Evolutionary conservation across 2,329 filamentous ascomycete genomes (phyloP), one percentile per base, ranked within the genome.

Genomic region (Fusarium agapanthi): DNA sequence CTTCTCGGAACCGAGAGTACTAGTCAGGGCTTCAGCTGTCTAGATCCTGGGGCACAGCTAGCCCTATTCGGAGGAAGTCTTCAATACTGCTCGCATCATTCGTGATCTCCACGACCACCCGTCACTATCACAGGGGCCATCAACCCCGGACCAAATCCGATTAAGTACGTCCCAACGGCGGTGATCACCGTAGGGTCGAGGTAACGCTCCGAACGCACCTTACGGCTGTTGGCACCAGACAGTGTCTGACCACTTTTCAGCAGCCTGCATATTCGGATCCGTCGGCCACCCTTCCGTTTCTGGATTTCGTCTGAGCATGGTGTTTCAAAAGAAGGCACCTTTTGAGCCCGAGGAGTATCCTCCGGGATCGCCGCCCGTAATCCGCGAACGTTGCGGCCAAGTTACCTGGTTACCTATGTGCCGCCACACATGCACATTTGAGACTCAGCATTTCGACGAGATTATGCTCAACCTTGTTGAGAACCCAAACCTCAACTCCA

Each of bases 401-500:
- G 60, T 55, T 40, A 61, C 53, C 57, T 92, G 90, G 90, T 82
- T 83, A 56, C 88, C 88, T 48, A 82, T 90, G 66, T 87, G 86
- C 74, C 83, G 82, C 68, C 87, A 89, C 73, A 79, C 74, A 28
- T 93, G 92, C 79, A 85, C 84, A 18, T 95, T 95, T 78, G 82
- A 86, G 22, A 86, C 90, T 2, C 84, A 86, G 35, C 84, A 89
- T 61, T 95, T 95, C 79, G 82, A 86, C 66, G 81, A 86, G 44
- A 90, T 93, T 55, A 93, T 94, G 89, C 82, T 90, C 75, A 94
- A 95, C 76, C 84, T 95, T 63, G 88, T 95, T 72, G 88, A 88
- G 74, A 95, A 95, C 76, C 93, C 93, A 2, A 95, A 96, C 73
- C 86, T 94, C 81, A 94, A 94, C 72, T 93, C 92, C 1, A 90